Conservation (phyloP, 1,284 basidiomycete species). For the Leccinum griseonigrum region DNA sequence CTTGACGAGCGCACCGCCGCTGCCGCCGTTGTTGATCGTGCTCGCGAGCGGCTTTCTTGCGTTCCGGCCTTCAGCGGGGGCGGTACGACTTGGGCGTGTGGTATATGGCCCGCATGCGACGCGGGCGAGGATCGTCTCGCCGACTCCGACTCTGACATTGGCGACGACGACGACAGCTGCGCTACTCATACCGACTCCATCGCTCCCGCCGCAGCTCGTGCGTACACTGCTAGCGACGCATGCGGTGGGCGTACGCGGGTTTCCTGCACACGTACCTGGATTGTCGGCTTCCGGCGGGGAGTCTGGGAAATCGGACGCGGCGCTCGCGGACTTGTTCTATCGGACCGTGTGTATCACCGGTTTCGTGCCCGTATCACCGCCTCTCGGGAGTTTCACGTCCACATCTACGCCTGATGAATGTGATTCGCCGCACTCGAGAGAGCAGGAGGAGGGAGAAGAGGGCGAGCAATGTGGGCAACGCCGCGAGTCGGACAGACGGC, state of each 20-base stretch:
- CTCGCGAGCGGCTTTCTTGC: conserved; percentile 16
- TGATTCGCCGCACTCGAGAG: not conserved
- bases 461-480: not conserved
- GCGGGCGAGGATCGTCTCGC: not conserved
- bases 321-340: conserved; percentile 35
- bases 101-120: conserved; percentile 21
- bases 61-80: conserved; percentile 12
- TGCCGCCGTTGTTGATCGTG: conserved; percentile 24
- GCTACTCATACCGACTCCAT: conserved; percentile 15
- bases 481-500: not conserved
- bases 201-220: conserved; percentile 31
- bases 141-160: no score
- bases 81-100: conserved; percentile 11
- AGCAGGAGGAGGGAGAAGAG: not conserved
- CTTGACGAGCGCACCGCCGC: conserved; percentile 23
- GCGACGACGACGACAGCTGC: not conserved
- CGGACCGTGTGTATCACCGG: conserved; percentile 40
- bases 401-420: not conserved
- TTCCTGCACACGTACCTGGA: conserved; percentile 23
- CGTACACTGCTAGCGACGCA: conserved; percentile 25
- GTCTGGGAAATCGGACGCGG: conserved; percentile 24
- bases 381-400: conserved; percentile 4
- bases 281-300: conserved; percentile 15
- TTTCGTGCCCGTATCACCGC: conserved; percentile 27
- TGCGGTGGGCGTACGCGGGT: conserved; percentile 16